Evolutionary conservation across 176 grass and related monocot species (phyloP).

Genomic region (Oryza nivara): DNA sequence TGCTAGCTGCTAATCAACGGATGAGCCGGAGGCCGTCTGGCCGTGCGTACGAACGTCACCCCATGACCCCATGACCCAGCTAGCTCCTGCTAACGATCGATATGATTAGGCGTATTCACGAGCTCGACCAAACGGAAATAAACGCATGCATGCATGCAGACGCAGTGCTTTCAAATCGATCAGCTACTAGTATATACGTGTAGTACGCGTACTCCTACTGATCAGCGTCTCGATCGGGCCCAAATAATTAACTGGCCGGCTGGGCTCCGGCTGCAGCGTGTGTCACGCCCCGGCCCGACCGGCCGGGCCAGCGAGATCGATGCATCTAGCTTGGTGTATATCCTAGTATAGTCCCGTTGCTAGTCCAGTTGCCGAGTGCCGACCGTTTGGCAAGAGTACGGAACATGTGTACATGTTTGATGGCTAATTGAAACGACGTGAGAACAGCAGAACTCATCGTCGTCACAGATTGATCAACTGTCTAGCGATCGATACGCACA

Average conservation of each 20-base stretch:
- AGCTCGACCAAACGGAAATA: neutral
- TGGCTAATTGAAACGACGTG: neutral
- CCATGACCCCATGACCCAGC: neutral
- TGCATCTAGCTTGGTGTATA: neutral
- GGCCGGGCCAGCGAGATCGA: neutral
- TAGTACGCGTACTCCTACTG: neutral
- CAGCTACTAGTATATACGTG: neutral
- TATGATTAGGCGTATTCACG: neutral
- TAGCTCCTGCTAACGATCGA: too few species aligned
- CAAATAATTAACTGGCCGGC: too few species aligned
- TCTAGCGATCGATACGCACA: neutral
- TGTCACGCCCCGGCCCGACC: neutral
- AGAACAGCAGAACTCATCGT: neutral
- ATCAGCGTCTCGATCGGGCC: too few species aligned
- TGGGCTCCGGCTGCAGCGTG: neutral
- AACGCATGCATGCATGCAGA: neutral
- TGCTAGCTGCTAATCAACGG: neutral
- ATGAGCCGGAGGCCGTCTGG: neutral
- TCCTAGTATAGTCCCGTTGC: too few species aligned
- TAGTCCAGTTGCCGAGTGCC: neutral
- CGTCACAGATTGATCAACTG: neutral
- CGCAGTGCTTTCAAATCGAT: neutral
- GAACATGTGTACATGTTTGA: neutral
- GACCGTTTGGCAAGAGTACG: neutral
- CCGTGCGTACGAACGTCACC: neutral